Base-by-base conservation (phyloP, 305 asterid genomes). In the Solanum aculeatissimum region DNA sequence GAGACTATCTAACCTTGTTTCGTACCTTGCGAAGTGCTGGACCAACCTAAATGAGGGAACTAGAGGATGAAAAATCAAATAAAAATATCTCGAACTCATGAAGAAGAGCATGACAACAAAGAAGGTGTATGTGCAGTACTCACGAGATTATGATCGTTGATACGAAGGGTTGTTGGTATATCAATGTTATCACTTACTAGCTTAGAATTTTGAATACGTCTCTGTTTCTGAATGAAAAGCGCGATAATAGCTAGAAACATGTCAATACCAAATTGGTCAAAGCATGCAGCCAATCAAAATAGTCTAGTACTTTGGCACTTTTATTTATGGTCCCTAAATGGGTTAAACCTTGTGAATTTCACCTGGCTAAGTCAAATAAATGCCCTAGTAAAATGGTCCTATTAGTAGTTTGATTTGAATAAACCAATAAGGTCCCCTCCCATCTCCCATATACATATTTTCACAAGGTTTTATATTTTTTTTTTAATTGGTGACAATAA, bases 371-470 rank as follows among this genome's bases (percentile, higher is more conserved):
- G 43, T 85, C 85, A 84, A 60, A 27, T 60, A 25, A 55, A 77
- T 78, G 86, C 45, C 83, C 87, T 87, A 1, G 87, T 84, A 84
- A 84, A 70, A 47, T 87, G 89, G 90, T 89, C 88, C 91, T 45
- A 40, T 14, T 23, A 19, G 14, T 38, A 40, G 66, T 32, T 53
- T 16, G 16, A 58, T 32, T 53, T 16, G 32, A 58, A 21, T 27
- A 58, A 58, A 13, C 32, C 32, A 23, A 23, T 38, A 51, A 54
- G 88, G 87, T 79, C 90, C 87, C 85, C 85, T 77, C 65, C 63
- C 82, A 27, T 27, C 6, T 51, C 82, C 82, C 11, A 77, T 16
- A 25, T 49, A 49, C 45, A 75, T 18, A 75, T 32, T 51, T 77
- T 74, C 53, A 69, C 78, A 69, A 38, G 78, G 78, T 25, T 75